Evolutionary conservation across 73 alveolate species (phyloP).

Genomic region (Tetrahymena borealis): DNA sequence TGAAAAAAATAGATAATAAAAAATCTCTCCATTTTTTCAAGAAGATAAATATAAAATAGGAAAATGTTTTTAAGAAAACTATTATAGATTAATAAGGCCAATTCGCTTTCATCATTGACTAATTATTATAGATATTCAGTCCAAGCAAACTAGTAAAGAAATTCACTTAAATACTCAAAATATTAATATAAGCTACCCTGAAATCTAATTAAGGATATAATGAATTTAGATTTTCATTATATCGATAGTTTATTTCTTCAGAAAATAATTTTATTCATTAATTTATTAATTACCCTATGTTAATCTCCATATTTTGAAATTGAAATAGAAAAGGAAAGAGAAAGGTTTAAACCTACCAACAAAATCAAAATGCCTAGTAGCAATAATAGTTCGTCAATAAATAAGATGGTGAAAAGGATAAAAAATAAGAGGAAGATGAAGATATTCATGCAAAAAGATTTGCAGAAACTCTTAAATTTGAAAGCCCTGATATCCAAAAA

Average conservation of each 20-base stretch:
- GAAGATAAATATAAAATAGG: neutral
- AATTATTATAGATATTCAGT: neutral
- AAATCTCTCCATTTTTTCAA: neutral
- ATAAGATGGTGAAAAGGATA: neutral
- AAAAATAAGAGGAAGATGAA: constrained; percentile 7
- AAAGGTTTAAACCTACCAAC: neutral
- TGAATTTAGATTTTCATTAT: too few species aligned
- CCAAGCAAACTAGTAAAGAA: neutral
- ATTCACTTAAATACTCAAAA: neutral
- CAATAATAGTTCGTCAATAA: neutral
- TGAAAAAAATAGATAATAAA: neutral
- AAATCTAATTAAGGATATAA: too few species aligned
- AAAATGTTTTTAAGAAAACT: neutral
- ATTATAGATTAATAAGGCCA: neutral
- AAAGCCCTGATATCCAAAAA: neutral
- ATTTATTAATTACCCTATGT: too few species aligned
- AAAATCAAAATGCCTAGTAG: neutral
- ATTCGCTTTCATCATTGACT: neutral
- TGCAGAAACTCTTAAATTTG: constrained; percentile 7
- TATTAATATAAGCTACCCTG: neutral
- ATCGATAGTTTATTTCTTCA: too few species aligned
- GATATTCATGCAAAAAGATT: constrained; percentile 38
- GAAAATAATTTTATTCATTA: too few species aligned
- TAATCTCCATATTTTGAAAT: neutral
- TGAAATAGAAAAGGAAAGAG: neutral